Base-by-base conservation (phyloP, 1,284 basidiomycete genomes). In the Abortiporus biennis region DNA sequence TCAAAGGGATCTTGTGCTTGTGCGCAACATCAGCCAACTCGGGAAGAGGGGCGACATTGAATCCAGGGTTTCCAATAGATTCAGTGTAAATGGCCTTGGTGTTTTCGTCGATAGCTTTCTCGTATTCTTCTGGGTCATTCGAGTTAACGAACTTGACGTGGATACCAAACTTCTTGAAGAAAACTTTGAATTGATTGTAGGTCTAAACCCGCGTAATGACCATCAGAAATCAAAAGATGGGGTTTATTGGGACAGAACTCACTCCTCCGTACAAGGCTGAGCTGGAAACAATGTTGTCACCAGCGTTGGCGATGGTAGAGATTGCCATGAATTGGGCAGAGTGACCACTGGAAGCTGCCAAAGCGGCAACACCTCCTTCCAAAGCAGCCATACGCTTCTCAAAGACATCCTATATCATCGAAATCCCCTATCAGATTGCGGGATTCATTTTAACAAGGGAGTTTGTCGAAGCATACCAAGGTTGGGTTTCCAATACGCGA, bases 151-250 rank as follows among this genome's bases (percentile, higher is more conserved):
- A 92, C 62, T 90, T 90, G 53, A 83, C 80, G 3, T 67, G 67
- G 48, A 94, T 90, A 27, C 84, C 85, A 52, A 76, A 86, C 51
- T 85, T 83, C 60, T 85, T 85, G 63, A 89, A 73, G 22, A 78
- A 81, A 20, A 89, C 88, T 72, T 92, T 92, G 69, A 93, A 83
- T 59, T 92, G 90, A 56, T 93, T 94, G 69, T 85, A 92, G 3
- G 86, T 91, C 76, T 78, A 54, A 22, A 51, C 47, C 48, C 55
- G 55, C n/a, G 30, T 12, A 38, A 19, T 36, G 39, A 12, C 35
- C 11, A 16, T 39, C 25, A 44, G 8, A 9, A 33, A 20, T 24
- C 24, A 11, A 16, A 5, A 12, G 16, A n/a, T 29, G 27, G 27
- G 8, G 27, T 29, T n/a, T n/a, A 29, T n/a, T 8, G n/a, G 27